Evolutionary conservation across 257 asterid genomes (phyloP).

Genomic region (Solanum okadae): DNA sequence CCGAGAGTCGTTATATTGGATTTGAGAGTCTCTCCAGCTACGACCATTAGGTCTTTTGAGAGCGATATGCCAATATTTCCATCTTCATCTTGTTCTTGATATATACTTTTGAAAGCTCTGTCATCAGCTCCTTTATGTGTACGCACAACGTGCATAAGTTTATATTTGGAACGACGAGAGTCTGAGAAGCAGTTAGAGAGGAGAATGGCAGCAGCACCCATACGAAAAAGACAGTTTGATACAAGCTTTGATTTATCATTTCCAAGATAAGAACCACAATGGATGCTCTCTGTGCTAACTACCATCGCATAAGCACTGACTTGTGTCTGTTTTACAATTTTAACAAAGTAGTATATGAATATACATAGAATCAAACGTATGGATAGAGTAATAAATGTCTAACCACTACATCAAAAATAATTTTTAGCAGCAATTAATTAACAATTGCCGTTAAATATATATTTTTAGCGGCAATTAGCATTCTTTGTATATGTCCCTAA

Average conservation of each 20-base stretch:
- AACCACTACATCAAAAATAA: too few relatives aligned
- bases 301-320: conserved; percentile 19
- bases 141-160: conserved; percentile 14
- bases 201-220: conserved; percentile 23
- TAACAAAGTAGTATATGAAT: too few relatives aligned
- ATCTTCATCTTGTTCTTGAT: conserved; percentile 18
- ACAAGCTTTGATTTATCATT: conserved; percentile 22
- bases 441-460: too few relatives aligned
- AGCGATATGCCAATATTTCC: conserved; percentile 4
- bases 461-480: too few relatives aligned
- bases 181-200: conserved; percentile 18
- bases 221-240: conserved; percentile 22
- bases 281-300: conserved; percentile 12
- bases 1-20: conserved; percentile 17
- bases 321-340: conserved; percentile 6
- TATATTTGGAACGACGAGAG: conserved; percentile 7
- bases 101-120: conserved; percentile 4
- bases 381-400: neutral
- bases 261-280: conserved; percentile 9
- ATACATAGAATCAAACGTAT: too few relatives aligned
- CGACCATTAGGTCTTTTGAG: conserved; percentile 12
- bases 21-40: conserved; percentile 26
- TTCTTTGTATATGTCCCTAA: too few relatives aligned
- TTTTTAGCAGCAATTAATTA: too few relatives aligned
- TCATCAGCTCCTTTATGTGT: conserved; percentile 26